Conservation (phyloP, 1,284 basidiomycete genomes). For the Ustilago shanxiensis region DNA sequence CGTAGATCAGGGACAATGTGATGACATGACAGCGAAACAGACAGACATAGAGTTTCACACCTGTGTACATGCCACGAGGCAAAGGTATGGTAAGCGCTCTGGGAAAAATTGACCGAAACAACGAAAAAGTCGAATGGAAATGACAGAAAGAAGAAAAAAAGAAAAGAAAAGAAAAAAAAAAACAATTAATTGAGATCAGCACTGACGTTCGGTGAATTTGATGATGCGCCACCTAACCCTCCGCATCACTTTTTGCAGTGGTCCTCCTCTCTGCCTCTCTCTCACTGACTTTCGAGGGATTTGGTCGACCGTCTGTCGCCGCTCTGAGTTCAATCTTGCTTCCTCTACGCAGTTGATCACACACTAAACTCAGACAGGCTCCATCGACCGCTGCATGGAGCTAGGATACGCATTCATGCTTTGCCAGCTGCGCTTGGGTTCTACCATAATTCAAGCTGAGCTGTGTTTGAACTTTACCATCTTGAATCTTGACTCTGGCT, state of each 20-base stretch:
- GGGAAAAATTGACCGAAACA: constrained; percentile 6
- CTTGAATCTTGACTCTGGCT: neutral
- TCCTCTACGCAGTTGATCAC: neutral
- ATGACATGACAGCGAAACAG: constrained; percentile 1
- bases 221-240: neutral
- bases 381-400: constrained; percentile 18
- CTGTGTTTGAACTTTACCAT: constrained; percentile 5
- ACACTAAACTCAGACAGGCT: neutral
- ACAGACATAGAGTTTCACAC: too few relatives aligned
- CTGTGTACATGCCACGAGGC: neutral
- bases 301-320: constrained; percentile 7
- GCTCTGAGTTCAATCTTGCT: neutral
- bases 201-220: constrained; percentile 5
- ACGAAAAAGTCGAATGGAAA: neutral
- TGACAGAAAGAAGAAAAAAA: neutral
- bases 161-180: constrained; percentile 1
- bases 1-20: constrained; percentile 5
- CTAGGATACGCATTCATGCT: constrained; percentile 12
- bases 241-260: neutral
- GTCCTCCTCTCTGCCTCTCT: neutral
- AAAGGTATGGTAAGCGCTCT: neutral
- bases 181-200: neutral
- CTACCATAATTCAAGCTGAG: neutral
- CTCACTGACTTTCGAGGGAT: neutral
- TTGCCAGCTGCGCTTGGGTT: neutral